phyloP scores from a whole-genome alignment of 805 yeast genomes.

The Nadsonia fulvescens region DNA sequence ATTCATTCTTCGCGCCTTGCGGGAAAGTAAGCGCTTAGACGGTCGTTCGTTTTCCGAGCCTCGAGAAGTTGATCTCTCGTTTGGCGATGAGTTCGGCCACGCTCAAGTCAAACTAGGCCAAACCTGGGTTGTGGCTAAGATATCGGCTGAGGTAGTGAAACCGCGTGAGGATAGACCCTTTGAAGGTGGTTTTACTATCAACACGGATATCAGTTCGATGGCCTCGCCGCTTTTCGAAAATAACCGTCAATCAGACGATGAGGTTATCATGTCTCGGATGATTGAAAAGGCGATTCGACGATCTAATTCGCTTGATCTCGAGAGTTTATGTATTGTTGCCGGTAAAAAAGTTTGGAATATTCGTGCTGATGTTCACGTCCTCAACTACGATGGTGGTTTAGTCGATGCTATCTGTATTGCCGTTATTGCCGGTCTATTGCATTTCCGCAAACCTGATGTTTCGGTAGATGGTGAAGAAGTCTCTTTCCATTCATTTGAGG shows the following conservation, averaged over 20 bases:
- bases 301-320: constrained; percentile 81
- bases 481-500: constrained; percentile 44
- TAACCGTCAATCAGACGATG: constrained; percentile 57
- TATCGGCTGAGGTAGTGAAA: constrained; percentile 54
- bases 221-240: constrained; percentile 74
- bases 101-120: constrained; percentile 64
- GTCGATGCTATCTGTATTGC: constrained; percentile 84
- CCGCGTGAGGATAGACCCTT: constrained; percentile 88
- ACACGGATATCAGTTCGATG: constrained; percentile 79
- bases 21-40: constrained; percentile 42
- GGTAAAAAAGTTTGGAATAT: constrained; percentile 85
- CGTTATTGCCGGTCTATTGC: constrained; percentile 70
- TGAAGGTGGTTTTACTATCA: constrained; percentile 74
- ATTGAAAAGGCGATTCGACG: constrained; percentile 85
- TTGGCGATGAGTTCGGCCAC: constrained; percentile 54
- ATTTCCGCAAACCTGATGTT: constrained; percentile 71
- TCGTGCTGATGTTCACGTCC: constrained; percentile 75
- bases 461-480: constrained; percentile 29
- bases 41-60: constrained; percentile 47
- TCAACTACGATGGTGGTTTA: constrained; percentile 84
- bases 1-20: constrained; percentile 43
- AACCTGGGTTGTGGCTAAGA: constrained; percentile 52
- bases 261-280: constrained; percentile 59
- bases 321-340: constrained; percentile 75
- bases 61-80: constrained; percentile 43